Evolutionary conservation across 2,329 filamentous ascomycete genomes (phyloP), one percentile per base, ranked within the genome.

Genomic region (Chaetomiaceae sp.): DNA sequence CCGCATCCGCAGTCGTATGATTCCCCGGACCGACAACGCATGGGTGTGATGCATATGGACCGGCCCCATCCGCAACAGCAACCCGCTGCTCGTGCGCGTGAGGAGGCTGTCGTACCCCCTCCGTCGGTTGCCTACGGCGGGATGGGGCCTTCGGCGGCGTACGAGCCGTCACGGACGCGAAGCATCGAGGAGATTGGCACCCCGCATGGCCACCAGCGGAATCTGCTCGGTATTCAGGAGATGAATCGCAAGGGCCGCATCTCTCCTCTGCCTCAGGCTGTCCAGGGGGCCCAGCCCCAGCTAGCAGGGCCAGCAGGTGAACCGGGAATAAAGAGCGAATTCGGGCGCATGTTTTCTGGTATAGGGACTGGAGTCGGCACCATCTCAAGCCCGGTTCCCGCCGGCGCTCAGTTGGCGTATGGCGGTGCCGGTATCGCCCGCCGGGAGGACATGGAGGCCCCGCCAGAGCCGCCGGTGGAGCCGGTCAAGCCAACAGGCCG

Each of bases 281-380:
- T 96, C 1, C 91, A 96, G 65, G 92, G 92, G 19, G 91, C 88
- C 1, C 91, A 96, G 66, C 82, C 85, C 14, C 87, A 90, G 60
- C 80, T 87, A 34, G 79, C 87, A 47, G 88, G 87, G 3, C 88
- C 89, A 5, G 82, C 83, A 13, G 87, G 85, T 14, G 90, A 96
- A 66, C 87, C 89, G 10, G 87, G 87, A 38, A 95, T 96, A 63
- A 96, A 96, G 74, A 95, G 85, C 65, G 92, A 96, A 66, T 91
- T 96, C 65, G 91, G 91, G 23, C 85, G 89, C 55, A 95, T 96
- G 77, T 96, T 96, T 69, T 89, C 89, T 16, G 92, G 92, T n/a
- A 89, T 97, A 58, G 91, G 75, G 53, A 79, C 73, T 58, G 79
- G 74, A 55, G 74, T 78, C 27, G 74, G 69, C 55, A 72, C 68